phyloP scores from a whole-genome alignment of 768 basidiomycete genomes.

The Lentinula sp. region DNA sequence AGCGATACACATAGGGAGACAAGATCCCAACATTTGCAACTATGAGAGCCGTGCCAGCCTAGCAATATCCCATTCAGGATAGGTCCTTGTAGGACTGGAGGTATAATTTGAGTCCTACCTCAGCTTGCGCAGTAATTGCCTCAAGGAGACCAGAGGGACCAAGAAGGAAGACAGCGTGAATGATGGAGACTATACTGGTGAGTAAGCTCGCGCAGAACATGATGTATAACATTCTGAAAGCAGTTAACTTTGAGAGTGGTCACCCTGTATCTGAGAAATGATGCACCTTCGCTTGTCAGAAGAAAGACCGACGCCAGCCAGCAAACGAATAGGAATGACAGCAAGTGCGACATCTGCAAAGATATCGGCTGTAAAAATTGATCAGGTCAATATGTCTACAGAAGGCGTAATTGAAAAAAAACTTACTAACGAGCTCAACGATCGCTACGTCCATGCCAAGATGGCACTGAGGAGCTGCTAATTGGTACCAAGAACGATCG shows the following conservation, averaged over 20 bases:
- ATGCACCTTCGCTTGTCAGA: slow-evolving; percentile 1
- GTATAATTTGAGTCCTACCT: not conserved
- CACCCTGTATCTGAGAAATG: not conserved
- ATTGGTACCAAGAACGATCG: slow-evolving; percentile 5
- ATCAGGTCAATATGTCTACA: not conserved
- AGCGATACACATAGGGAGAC: slow-evolving; percentile 2
- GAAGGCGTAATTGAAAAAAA: not conserved
- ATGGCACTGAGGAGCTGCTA: slow-evolving; percentile 6
- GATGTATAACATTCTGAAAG: slow-evolving; percentile 5
- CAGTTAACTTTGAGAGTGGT: not conserved
- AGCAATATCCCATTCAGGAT: not conserved
- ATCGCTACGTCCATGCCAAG: slow-evolving; percentile 3
- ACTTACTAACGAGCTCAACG: slow-evolving; percentile 7
- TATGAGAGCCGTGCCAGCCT: slow-evolving; percentile 7
- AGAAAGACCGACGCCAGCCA: slow-evolving; percentile 1
- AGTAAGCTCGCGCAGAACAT: slow-evolving; percentile 8
- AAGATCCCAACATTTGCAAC: slow-evolving; percentile 6
- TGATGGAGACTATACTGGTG: slow-evolving; percentile 5
- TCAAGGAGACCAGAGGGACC: slow-evolving; percentile 7
- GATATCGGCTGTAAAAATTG: slow-evolving; percentile 2
- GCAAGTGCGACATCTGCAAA: slow-evolving; percentile 6
- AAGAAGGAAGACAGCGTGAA: slow-evolving; percentile 8
- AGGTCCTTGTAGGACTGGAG: not conserved
- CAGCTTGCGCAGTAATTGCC: slow-evolving; percentile 7
- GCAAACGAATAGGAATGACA: slow-evolving; percentile 5